Evolutionary conservation across 2,329 filamentous ascomycete genomes (phyloP).

Genomic region (Neonectria ditissima): DNA sequence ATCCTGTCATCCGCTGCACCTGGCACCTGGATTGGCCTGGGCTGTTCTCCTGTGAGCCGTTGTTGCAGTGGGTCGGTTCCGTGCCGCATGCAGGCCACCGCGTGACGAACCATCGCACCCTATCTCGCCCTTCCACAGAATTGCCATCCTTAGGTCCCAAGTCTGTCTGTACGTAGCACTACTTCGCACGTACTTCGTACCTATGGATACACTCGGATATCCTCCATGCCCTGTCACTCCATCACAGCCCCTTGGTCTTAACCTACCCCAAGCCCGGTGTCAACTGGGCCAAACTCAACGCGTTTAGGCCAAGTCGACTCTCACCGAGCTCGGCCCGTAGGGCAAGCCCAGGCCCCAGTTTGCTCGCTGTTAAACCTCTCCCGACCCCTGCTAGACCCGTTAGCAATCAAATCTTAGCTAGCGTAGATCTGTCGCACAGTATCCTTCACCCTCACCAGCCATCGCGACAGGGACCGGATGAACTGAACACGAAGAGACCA

Average conservation of each 20-base stretch:
- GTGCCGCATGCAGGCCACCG: conserved; percentile 43
- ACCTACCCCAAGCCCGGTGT: conserved; percentile 24
- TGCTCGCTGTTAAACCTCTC: conserved; percentile 32
- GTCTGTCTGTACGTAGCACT: conserved; percentile 9
- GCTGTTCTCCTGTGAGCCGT: conserved; percentile 34
- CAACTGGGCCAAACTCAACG: conserved; percentile 31
- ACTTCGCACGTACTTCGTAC: too few relatives aligned
- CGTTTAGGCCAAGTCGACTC: conserved; percentile 26
- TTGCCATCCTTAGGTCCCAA: conserved; percentile 25
- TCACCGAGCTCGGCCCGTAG: conserved; percentile 28
- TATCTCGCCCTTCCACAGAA: conserved; percentile 27
- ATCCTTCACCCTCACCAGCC: conserved; percentile 26
- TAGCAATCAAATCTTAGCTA: conserved; percentile 46
- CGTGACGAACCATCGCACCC: conserved; percentile 43
- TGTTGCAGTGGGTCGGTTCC: conserved; percentile 41
- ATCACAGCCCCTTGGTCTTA: conserved; percentile 18
- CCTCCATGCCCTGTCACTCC: conserved; percentile 7
- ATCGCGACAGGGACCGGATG: conserved; percentile 31
- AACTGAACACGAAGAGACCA: conserved; percentile 44
- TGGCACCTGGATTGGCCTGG: conserved; percentile 26
- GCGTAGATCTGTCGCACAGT: conserved; percentile 47
- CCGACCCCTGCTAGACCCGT: conserved; percentile 30
- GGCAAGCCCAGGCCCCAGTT: conserved; percentile 21
- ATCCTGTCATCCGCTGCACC: conserved; percentile 33
- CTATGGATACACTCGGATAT: conserved; percentile 13